Evolutionary conservation across 2,329 filamentous ascomycete genomes (phyloP), one percentile per base, ranked within the genome.

Genomic region (Diaporthe capsici): DNA sequence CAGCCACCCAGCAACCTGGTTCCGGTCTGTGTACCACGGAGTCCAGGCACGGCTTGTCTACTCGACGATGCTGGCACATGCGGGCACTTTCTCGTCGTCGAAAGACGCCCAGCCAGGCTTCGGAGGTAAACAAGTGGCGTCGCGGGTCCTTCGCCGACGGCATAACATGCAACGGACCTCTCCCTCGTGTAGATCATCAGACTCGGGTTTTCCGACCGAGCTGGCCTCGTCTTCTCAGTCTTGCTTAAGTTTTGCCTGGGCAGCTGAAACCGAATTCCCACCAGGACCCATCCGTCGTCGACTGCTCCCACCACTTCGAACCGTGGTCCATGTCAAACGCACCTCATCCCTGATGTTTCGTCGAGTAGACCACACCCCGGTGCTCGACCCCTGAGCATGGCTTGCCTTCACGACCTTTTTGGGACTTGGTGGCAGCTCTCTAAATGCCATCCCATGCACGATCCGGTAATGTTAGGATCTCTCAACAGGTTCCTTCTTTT

Each of bases 281-380:
- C 34, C n/a, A 55, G 47, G 65, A 70, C 63, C 47, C 65, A 70
- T 55, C n/a, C 8, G 49, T 12, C 65, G 49, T 70, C 49, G 49
- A 70, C 65, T 70, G 34, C 65, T 70, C 49, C 63, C 47, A 28
- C 47, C 15, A 70, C 42, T 31, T 51, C 28, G 65, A 55, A 70
- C 65, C 65, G 65, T 70, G 65, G 65, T 70, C 65, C 65, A 42
- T 55, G 65, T 53, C 65, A 70, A 55, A 70, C 65, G 34, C 65
- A 51, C 22, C 28, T 61, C 71, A 73, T 44, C 71, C 44, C 55
- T 70, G 65, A 39, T 55, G 65, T 57, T 60, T 72, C 53, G 42
- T 72, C 53, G 39, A 65, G 71, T 20, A 73, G 44, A 55, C 47
- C n/a, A 65, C 44, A 42, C 60, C 58, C 44, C 31, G 37, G 47